These are phyloP conservation scores for Aspergillus felis DNA, from an alignment of 2,329 filamentous ascomycete genomes.

Conservation along the genomic window DNA sequence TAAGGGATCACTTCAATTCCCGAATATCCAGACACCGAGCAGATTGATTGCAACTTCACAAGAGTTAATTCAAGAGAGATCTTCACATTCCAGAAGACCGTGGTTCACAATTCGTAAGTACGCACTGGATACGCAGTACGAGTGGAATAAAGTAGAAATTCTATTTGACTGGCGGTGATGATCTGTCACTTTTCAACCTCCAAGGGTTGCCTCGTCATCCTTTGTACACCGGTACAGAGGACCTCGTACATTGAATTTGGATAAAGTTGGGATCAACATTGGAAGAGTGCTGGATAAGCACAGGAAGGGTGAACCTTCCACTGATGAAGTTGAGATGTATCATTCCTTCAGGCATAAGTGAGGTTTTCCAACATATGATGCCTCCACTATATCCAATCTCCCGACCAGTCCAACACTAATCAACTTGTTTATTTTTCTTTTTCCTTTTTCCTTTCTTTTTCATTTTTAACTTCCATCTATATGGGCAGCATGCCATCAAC, in stretches of 20 bases:
- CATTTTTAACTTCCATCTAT: background rate
- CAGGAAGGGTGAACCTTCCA: background rate
- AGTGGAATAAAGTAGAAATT: background rate
- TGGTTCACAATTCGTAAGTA: background rate
- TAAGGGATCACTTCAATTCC: background rate
- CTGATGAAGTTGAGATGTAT: background rate
- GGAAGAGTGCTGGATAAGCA: background rate
- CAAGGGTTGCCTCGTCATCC: background rate
- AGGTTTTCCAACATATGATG: background rate
- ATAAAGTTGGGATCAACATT: background rate
- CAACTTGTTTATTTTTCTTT: background rate
- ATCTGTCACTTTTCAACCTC: background rate
- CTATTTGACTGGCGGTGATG: background rate
- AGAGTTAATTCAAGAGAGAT: background rate
- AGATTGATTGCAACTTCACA: background rate
- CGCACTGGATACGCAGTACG: background rate
- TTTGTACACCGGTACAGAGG: background rate
- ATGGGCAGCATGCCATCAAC: conserved; percentile 3
- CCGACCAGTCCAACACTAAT: background rate
- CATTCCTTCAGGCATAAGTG: background rate
- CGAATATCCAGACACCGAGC: background rate
- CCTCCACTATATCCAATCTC: background rate
- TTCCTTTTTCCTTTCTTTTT: background rate
- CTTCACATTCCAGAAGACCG: background rate
- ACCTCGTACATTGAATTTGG: background rate